phyloP scores from a whole-genome alignment of 805 yeast genomes.

The Sugiyamaella lignohabitans region DNA sequence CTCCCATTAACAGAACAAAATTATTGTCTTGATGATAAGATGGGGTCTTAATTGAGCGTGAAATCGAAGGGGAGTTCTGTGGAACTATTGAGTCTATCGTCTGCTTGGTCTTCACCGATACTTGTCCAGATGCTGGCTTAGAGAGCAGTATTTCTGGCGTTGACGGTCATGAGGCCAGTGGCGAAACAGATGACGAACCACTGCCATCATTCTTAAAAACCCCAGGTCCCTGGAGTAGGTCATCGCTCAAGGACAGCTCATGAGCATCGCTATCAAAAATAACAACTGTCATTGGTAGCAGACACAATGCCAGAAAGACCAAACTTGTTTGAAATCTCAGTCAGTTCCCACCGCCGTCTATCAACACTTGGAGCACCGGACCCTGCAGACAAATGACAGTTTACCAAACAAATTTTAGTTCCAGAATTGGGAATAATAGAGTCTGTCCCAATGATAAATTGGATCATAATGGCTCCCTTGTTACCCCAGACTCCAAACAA shows the following conservation, averaged over 20 bases:
- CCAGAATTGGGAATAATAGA: constrained; percentile 26
- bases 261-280: constrained; percentile 29
- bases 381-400: constrained; percentile 53
- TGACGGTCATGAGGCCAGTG: not conserved
- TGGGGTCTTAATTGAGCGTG: too few relatives aligned
- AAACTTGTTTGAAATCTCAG: constrained; percentile 33
- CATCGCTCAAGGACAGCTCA: constrained; percentile 15
- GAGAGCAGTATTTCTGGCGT: not conserved
- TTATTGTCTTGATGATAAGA: not conserved
- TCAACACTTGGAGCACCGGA: constrained; percentile 33
- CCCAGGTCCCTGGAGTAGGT: too few relatives aligned
- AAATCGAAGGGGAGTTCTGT: too few relatives aligned
- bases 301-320: constrained; percentile 24
- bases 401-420: constrained; percentile 34
- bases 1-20: constrained; percentile 41
- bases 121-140: too few relatives aligned
- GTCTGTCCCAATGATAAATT: constrained; percentile 38
- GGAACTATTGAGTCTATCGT: too few relatives aligned
- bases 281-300: constrained; percentile 22
- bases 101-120: too few relatives aligned
- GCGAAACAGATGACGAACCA: constrained; percentile 14
- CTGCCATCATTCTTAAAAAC: too few relatives aligned
- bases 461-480: constrained; percentile 50
- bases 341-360: constrained; percentile 41
- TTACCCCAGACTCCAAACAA: constrained; percentile 53